Evolutionary conservation across 116 monocot species (phyloP), one percentile per base, ranked within the genome.

Genomic region (Trichopus zeylanicus): DNA sequence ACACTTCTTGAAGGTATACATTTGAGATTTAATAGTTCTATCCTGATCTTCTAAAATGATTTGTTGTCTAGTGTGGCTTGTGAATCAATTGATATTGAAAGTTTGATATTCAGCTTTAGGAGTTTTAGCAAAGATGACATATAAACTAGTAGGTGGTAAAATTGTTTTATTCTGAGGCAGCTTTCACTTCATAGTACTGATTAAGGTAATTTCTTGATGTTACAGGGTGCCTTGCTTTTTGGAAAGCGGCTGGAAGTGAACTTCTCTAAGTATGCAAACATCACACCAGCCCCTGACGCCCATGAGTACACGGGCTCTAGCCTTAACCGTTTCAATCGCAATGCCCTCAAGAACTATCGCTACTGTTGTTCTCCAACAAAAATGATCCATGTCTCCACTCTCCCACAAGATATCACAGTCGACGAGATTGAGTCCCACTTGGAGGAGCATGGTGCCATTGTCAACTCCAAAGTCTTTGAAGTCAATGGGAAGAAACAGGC

Each of bases 401-500:
- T 94, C n/a, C 83, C 94, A 0, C 86, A 86, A 35, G 89, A 94
- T 31, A 76, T 94, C 28, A 51, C 73, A 1, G 94, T 89, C 64
- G 89, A 89, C 1, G 89, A 83, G 27, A 71, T 94, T 27, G 56
- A 81, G 13, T 53, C 68, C 60, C 86, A 94, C 56, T 34, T 94
- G 6, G 83, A 78, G 49, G 94, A 94, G 39, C 89, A 89, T 32
- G 94, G 94, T 4, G 61, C 63, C 29, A 75, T 94, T 29, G 31
- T 83, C 1, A 78, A 74, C 73, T 70, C 76, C 7, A 94, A 94
- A 39, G 55, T 89, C 1, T 94, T 89, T 19, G 94, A 94, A 69
- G 83, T 72, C 33, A 94, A 79, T 53, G 89, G 89, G 20, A 94
- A 94, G 78, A 89, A 74, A 68, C 94, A 94, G 31, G 94, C 94